phyloP scores from a whole-genome alignment of 306 rosid species.

The Malus asiatica region DNA sequence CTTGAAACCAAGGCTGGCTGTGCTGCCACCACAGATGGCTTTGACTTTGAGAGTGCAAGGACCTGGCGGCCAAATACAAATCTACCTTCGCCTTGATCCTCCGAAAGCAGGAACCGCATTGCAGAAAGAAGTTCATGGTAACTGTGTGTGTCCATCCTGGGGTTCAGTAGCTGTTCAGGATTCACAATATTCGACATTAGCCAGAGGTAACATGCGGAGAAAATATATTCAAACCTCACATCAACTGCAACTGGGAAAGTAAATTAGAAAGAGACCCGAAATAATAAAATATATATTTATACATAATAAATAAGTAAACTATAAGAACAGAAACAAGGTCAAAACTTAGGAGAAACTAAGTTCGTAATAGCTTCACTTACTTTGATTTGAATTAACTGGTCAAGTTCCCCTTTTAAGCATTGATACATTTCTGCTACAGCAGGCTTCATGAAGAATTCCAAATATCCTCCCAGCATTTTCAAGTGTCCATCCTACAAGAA shows the following conservation, averaged over 20 bases:
- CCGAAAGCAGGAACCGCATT: constrained; percentile 56
- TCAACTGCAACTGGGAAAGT: not conserved
- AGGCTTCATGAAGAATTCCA: constrained; percentile 87
- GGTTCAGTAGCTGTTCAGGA: constrained; percentile 57
- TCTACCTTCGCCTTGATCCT: constrained; percentile 55
- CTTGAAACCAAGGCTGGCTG: constrained; percentile 57
- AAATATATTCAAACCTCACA: not conserved
- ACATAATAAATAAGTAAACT: not conserved
- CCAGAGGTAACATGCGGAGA: not conserved
- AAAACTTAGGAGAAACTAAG: not conserved
- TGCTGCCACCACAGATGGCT: constrained; percentile 26
- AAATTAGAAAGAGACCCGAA: not conserved
- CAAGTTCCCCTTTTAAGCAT: constrained; percentile 64
- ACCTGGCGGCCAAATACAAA: constrained; percentile 66
- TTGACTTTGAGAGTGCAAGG: constrained; percentile 41
- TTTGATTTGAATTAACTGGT: constrained; percentile 70
- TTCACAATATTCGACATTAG: constrained; percentile 7
- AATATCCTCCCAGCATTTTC: constrained; percentile 91
- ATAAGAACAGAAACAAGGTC: constrained; percentile 10
- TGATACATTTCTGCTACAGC: constrained; percentile 62
- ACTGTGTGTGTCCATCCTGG: constrained; percentile 53
- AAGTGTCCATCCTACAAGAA: constrained; percentile 71
- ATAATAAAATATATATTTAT: not conserved
- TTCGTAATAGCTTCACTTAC: constrained; percentile 35
- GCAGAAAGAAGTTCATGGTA: constrained; percentile 74